These are phyloP conservation scores for Diatrype stigma DNA, from an alignment of 2,329 filamentous ascomycete genomes.

Conservation along the genomic window DNA sequence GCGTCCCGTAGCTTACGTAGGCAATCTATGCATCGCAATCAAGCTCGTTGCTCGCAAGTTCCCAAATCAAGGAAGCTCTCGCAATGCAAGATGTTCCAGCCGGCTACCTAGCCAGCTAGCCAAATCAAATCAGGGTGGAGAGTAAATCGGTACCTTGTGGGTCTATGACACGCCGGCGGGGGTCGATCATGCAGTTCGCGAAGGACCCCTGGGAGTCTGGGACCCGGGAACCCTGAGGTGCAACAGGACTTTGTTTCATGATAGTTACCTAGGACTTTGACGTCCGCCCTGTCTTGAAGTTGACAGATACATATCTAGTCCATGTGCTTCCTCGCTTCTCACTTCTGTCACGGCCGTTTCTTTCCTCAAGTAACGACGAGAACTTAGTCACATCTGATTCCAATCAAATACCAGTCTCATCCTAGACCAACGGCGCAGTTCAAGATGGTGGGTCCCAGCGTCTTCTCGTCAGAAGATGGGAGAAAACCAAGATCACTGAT, in stretches of 20 bases:
- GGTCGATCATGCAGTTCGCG: slow-evolving; percentile 8
- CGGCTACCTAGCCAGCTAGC: too few relatives aligned
- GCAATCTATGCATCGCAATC: too few relatives aligned
- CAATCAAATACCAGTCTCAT: neutral
- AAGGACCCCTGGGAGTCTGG: slow-evolving; percentile 3
- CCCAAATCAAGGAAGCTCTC: too few relatives aligned
- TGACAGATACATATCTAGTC: neutral
- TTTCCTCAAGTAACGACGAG: too few relatives aligned
- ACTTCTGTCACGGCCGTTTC: slow-evolving; percentile 1
- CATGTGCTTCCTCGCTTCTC: neutral
- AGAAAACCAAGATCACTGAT: neutral
- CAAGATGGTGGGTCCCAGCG: slow-evolving; percentile 8
- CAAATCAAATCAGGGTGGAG: too few relatives aligned
- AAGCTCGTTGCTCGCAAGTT: too few relatives aligned
- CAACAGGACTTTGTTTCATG: slow-evolving; percentile 15
- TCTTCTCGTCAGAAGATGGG: too few relatives aligned
- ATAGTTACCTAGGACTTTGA: neutral
- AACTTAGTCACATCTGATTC: neutral
- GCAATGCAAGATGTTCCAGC: too few relatives aligned
- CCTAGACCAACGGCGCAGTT: neutral
- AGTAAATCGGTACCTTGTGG: too few relatives aligned
- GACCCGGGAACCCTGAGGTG: too few relatives aligned
- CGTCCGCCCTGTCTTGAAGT: slow-evolving; percentile 5
- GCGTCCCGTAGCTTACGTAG: too few relatives aligned
- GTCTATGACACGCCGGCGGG: too few relatives aligned